phyloP scores from a whole-genome alignment of 1,139 yeast species.

The Scheffersomyces segobiensis region DNA sequence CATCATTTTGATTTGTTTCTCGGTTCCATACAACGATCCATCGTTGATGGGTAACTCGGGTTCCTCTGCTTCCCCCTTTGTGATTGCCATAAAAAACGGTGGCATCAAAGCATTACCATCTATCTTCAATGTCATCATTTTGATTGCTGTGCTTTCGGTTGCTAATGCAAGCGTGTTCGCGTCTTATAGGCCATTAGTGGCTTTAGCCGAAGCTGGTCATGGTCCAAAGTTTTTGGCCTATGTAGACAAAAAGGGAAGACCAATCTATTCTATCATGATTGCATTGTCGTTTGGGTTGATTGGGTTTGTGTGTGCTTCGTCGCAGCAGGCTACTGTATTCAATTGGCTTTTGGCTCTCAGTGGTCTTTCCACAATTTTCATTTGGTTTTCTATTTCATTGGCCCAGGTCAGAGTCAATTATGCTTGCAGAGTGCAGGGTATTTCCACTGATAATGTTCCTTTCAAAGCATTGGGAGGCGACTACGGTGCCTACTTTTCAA shows the following conservation, averaged over 20 bases:
- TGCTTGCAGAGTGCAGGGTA: conserved; percentile 18
- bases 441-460: conserved; percentile 10
- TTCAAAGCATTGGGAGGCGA: conserved; percentile 14
- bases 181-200: conserved; percentile 31
- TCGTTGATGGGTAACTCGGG: conserved; percentile 18
- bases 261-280: conserved; percentile 27
- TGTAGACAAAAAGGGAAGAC: conserved; percentile 31
- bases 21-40: conserved; percentile 20
- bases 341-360: conserved; percentile 42
- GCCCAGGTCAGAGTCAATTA: conserved; percentile 23
- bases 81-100: conserved; percentile 21
- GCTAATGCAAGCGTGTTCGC: conserved; percentile 37
- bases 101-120: conserved; percentile 33
- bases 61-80: conserved; percentile 24
- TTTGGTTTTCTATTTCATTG: conserved; percentile 32
- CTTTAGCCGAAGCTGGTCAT: conserved; percentile 34
- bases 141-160: conserved; percentile 33
- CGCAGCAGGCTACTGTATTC: conserved; percentile 21
- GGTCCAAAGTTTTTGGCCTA: conserved; percentile 33
- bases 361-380: conserved; percentile 41
- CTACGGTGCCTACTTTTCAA: conserved; percentile 15
- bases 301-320: conserved; percentile 12
- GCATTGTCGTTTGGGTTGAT: conserved; percentile 16
- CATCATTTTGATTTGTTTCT: conserved; percentile 18
- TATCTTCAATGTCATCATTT: conserved; percentile 33